A percentile compares a stretch with the other conserved stretches of the same genome.
phyloP scores from a whole-genome alignment of 2,329 filamentous ascomycete species.

The Aureobasidium uvarum region DNA sequence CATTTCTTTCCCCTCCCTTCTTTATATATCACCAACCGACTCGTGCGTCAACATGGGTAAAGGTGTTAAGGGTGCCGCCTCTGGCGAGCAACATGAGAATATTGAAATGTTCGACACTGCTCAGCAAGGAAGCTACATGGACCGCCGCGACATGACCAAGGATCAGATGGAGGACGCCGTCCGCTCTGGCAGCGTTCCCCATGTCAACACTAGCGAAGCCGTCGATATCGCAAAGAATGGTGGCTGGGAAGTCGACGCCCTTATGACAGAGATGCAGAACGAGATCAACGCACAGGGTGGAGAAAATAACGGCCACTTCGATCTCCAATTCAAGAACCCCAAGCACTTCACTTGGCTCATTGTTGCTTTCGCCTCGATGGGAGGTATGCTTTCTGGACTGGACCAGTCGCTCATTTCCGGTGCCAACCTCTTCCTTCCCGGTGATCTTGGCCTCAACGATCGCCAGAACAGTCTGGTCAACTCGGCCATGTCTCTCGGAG shows the following conservation, averaged over 20 bases:
- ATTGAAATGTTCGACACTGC: constrained; percentile 17
- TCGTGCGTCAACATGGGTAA: constrained; percentile 25
- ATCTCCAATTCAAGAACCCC: constrained; percentile 61
- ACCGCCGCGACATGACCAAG: constrained; percentile 26
- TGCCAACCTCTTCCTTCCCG: constrained; percentile 65
- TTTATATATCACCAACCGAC: neutral
- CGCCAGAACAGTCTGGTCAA: constrained; percentile 65
- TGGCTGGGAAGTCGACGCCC: constrained; percentile 47
- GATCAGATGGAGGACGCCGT: constrained; percentile 35
- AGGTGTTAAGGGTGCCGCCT: constrained; percentile 11
- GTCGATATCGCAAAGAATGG: constrained; percentile 36
- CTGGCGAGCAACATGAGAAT: constrained; percentile 17
- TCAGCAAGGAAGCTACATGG: constrained; percentile 8
- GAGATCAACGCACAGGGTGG: constrained; percentile 38
- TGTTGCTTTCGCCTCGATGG: constrained; percentile 71
- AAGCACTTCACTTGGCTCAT: constrained; percentile 66
- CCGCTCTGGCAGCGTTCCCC: constrained; percentile 35
- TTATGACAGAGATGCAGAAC: constrained; percentile 45
- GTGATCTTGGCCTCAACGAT: constrained; percentile 54
- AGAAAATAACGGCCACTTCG: constrained; percentile 48
- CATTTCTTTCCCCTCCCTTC: neutral
- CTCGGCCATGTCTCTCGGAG: constrained; percentile 68
- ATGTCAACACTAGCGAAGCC: constrained; percentile 36
- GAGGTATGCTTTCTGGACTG: constrained; percentile 67
- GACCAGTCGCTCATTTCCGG: constrained; percentile 72